Conservation (phyloP, 768 basidiomycete genomes). For the Podaxis sp. region DNA sequence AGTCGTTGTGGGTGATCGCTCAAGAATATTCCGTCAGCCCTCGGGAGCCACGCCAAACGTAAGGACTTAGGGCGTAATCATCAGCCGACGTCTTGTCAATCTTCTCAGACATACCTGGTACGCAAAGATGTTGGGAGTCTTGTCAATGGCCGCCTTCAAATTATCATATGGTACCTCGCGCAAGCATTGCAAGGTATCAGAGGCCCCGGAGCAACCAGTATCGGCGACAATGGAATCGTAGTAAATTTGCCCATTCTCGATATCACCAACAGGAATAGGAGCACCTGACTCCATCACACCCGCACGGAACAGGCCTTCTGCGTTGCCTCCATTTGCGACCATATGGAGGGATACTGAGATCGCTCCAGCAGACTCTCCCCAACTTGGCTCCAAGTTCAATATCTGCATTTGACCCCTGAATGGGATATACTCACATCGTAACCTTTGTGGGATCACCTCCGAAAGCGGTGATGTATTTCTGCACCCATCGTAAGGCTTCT, state of each 20-base stretch:
- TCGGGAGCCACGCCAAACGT: conserved; percentile 43
- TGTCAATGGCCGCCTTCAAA: conserved; percentile 36
- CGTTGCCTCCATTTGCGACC: conserved; percentile 40
- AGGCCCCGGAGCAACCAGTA: conserved; percentile 25
- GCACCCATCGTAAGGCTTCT: conserved; percentile 37
- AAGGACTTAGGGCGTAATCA: conserved; percentile 35
- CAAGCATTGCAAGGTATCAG: conserved; percentile 38
- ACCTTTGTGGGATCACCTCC: conserved; percentile 64
- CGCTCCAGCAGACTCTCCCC: conserved; percentile 46
- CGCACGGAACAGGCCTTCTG: conserved; percentile 42
- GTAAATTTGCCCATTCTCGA: conserved; percentile 37
- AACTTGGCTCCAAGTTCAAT: conserved; percentile 18
- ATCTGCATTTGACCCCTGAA: not conserved
- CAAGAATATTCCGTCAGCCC: conserved; percentile 47
- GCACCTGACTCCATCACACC: conserved; percentile 49
- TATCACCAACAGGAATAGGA: conserved; percentile 38
- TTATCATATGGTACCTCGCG: conserved; percentile 29
- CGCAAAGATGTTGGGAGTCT: conserved; percentile 31
- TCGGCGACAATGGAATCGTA: conserved; percentile 38
- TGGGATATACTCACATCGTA: conserved; percentile 39
- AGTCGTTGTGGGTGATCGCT: conserved; percentile 38
- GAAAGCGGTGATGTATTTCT: conserved; percentile 58
- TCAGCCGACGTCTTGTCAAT: conserved; percentile 17
- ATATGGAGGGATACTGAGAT: conserved; percentile 49
- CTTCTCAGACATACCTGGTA: conserved; percentile 29